phyloP scores from a whole-genome alignment of 495 filamentous ascomycete species.

The Parmelia sp. region DNA sequence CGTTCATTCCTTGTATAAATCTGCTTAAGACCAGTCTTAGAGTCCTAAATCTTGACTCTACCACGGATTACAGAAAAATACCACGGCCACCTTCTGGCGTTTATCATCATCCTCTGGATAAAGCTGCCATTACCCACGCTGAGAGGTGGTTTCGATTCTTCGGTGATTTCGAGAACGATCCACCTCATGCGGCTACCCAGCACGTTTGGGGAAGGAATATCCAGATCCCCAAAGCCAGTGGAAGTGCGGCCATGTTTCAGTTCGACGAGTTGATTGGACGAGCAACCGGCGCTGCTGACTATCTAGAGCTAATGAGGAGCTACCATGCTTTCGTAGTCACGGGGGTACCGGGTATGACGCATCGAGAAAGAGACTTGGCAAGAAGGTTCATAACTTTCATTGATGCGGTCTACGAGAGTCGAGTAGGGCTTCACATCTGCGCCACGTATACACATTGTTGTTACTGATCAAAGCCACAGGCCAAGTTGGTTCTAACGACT shows the following conservation, averaged over 20 bases:
- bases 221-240: conserved; percentile 77
- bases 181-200: conserved; percentile 70
- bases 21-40: conserved; percentile 75
- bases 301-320: conserved; percentile 81
- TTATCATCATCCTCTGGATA: conserved; percentile 80
- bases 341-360: conserved; percentile 85
- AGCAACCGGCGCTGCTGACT: conserved; percentile 88
- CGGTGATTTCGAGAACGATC: conserved; percentile 70
- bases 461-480: conserved; percentile 38
- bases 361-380: conserved; percentile 78
- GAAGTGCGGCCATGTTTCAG: conserved; percentile 78
- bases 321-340: conserved; percentile 92
- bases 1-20: conserved; percentile 91
- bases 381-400: conserved; percentile 95
- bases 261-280: conserved; percentile 84
- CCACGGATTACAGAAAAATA: conserved; percentile 95
- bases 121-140: conserved; percentile 68
- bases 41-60: conserved; percentile 90
- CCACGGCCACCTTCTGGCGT: conserved; percentile 88
- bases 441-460: background rate
- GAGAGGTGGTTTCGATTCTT: conserved; percentile 93
- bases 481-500: conserved; percentile 91
- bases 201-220: conserved; percentile 93
- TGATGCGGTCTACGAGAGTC: conserved; percentile 83
- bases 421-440: conserved; percentile 36